A percentile compares a stretch with the other conserved stretches of the same genome.
phyloP scores from a whole-genome alignment of 2,329 filamentous ascomycete genomes.

The Colletotrichum chlorophyti region DNA sequence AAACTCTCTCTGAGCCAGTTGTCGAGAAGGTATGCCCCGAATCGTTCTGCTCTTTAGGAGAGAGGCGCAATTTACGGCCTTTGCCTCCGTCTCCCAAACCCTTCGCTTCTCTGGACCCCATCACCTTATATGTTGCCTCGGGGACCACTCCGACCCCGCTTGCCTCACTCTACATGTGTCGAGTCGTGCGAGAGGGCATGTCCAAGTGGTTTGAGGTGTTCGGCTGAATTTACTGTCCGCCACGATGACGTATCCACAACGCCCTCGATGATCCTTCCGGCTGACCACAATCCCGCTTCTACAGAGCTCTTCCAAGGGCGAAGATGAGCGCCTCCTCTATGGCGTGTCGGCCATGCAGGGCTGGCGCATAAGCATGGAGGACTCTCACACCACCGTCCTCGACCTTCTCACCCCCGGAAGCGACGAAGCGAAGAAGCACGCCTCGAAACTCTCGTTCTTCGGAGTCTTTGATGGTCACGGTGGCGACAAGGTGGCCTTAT shows the following conservation, averaged over 20 bases:
- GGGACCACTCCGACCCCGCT: constrained; percentile 1
- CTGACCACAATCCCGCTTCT: constrained; percentile 28
- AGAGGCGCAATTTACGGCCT: no score
- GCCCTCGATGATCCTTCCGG: not conserved
- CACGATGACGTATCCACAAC: constrained; percentile 19
- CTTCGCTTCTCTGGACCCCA: not conserved
- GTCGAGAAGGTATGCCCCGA: constrained; percentile 87
- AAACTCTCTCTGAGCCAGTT: constrained; percentile 98
- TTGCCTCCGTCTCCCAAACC: not conserved
- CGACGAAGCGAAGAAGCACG: constrained; percentile 68
- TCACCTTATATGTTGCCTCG: not conserved
- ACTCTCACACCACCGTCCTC: constrained; percentile 88
- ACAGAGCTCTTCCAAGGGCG: constrained; percentile 86
- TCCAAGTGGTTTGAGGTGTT: not conserved
- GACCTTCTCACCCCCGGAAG: constrained; percentile 72
- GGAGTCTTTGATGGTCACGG: constrained; percentile 98
- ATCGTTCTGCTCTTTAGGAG: not conserved
- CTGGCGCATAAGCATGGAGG: constrained; percentile 99
- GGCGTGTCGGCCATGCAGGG: constrained; percentile 99
- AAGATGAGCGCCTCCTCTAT: constrained; percentile 91
- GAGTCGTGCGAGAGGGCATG: constrained; percentile 13
- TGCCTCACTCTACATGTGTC: not conserved
- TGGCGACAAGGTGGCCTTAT: constrained; percentile 94
- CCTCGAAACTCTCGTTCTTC: constrained; percentile 88
- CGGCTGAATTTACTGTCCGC: not conserved